phyloP scores from a whole-genome alignment of 2,329 filamentous ascomycete species.

The Bisporella sp. region DNA sequence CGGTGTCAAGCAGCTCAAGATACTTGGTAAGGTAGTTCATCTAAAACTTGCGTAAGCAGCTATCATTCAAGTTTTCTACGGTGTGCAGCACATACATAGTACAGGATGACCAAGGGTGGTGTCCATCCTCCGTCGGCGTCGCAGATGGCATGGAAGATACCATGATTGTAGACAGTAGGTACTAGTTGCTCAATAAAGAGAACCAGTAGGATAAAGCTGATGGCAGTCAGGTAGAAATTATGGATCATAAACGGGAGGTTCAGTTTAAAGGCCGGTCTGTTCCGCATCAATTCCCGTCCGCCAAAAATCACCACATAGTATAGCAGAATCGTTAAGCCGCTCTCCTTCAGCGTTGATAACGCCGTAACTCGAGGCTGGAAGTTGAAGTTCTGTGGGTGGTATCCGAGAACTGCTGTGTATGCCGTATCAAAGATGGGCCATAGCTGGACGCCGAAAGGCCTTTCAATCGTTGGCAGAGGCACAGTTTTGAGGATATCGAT shows the following conservation, averaged over 20 bases:
- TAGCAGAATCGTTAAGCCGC: conserved; percentile 69
- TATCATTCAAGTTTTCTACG: background rate
- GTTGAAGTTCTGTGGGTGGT: conserved; percentile 77
- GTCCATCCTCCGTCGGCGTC: conserved; percentile 81
- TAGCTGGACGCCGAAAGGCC: conserved; percentile 82
- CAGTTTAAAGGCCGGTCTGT: conserved; percentile 76
- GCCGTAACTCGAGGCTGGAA: conserved; percentile 78
- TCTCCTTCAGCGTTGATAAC: conserved; percentile 84
- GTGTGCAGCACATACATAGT: conserved; percentile 67
- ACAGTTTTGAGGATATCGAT: conserved; percentile 39
- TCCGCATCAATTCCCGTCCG: conserved; percentile 86
- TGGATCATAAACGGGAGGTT: conserved; percentile 89
- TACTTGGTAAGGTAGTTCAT: conserved; percentile 99
- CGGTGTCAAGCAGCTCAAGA: conserved; percentile 88
- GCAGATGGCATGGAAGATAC: conserved; percentile 88
- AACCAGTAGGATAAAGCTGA: conserved; percentile 72
- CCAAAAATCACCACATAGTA: conserved; percentile 96
- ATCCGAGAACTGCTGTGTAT: conserved; percentile 71
- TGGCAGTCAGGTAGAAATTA: conserved; percentile 87
- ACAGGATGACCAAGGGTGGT: conserved; percentile 83
- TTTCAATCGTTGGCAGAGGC: conserved; percentile 75
- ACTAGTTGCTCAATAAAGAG: conserved; percentile 90
- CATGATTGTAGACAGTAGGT: conserved; percentile 71
- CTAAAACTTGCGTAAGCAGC: conserved; percentile 44
- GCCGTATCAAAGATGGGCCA: conserved; percentile 93